Evolutionary conservation across 306 rosid species (phyloP).

Genomic region (Trifolium subterraneum): DNA sequence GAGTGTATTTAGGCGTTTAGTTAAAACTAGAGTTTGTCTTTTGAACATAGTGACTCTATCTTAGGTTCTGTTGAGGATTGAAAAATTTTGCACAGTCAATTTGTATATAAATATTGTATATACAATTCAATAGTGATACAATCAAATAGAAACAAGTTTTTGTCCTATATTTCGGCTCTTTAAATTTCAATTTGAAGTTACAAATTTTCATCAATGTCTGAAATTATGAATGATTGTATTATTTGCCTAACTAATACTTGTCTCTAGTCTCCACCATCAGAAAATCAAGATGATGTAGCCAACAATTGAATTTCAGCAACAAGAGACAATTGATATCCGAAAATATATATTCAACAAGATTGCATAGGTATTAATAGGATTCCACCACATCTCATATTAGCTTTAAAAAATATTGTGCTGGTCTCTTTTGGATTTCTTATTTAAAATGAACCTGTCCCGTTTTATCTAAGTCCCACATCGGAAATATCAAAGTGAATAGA

Average conservation of each 20-base stretch:
- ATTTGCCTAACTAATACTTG: neutral
- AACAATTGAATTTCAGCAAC: no score
- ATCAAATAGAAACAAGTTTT: neutral
- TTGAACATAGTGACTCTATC: slow-evolving; percentile 59
- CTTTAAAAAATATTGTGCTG: no score
- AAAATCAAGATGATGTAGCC: no score
- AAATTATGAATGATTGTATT: neutral
- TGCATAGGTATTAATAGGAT: no score
- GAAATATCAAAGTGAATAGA: no score
- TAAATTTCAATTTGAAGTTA: neutral
- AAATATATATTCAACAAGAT: no score
- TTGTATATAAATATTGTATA: neutral
- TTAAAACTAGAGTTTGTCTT: slow-evolving; percentile 64
- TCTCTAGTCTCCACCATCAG: no score
- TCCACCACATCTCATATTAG: no score
- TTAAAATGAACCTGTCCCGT: neutral
- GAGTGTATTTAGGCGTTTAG: slow-evolving; percentile 59
- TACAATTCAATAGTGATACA: slow-evolving; percentile 4
- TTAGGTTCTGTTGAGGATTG: neutral
- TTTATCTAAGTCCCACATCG: no score
- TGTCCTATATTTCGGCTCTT: neutral
- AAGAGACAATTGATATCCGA: no score
- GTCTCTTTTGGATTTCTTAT: neutral
- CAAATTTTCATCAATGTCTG: neutral
- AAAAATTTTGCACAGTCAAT: neutral